phyloP scores from a whole-genome alignment of 1,284 basidiomycete species.

The Microbotryum silenes-acaulis region DNA sequence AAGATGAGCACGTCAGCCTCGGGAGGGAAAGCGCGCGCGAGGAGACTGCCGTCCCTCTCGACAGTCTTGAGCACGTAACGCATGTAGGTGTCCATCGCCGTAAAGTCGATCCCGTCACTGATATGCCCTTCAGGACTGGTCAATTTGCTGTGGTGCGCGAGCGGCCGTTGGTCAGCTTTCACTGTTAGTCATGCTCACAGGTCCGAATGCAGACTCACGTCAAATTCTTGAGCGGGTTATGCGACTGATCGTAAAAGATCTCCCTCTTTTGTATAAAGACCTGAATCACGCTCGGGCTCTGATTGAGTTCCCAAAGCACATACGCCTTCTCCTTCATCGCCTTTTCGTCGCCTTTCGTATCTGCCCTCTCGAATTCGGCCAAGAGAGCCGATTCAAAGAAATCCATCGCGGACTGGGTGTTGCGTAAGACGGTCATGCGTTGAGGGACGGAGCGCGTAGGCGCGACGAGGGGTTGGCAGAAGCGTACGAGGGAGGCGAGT shows the following conservation, averaged over 20 bases:
- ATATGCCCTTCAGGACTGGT: conserved; percentile 30
- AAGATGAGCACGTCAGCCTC: conserved; percentile 61
- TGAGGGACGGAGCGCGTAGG: conserved; percentile 58
- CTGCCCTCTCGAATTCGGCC: conserved; percentile 73
- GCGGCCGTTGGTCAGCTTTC: conserved; percentile 34
- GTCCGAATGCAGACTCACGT: conserved; percentile 51
- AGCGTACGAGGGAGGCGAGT: conserved; percentile 61
- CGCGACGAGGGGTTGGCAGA: conserved; percentile 56
- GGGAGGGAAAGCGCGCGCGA: conserved; percentile 76
- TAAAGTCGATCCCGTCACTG: conserved; percentile 64
- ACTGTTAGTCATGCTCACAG: conserved; percentile 8
- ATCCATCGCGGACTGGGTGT: conserved; percentile 70
- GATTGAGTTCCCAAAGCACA: conserved; percentile 73
- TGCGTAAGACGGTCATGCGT: conserved; percentile 46
- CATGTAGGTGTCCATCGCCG: conserved; percentile 89
- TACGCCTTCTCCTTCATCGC: conserved; percentile 70
- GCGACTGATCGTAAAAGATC: conserved; percentile 80
- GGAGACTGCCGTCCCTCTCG: conserved; percentile 64
- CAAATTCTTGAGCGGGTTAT: conserved; percentile 75
- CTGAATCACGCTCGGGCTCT: conserved; percentile 41
- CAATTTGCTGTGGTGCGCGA: conserved; percentile 18
- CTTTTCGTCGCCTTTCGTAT: conserved; percentile 58
- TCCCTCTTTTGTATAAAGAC: conserved; percentile 91
- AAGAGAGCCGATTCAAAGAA: conserved; percentile 77
- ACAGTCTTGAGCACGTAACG: conserved; percentile 57